Evolutionary conservation across 169 alveolate genomes (phyloP).

Genomic region (Babesia divergens): DNA sequence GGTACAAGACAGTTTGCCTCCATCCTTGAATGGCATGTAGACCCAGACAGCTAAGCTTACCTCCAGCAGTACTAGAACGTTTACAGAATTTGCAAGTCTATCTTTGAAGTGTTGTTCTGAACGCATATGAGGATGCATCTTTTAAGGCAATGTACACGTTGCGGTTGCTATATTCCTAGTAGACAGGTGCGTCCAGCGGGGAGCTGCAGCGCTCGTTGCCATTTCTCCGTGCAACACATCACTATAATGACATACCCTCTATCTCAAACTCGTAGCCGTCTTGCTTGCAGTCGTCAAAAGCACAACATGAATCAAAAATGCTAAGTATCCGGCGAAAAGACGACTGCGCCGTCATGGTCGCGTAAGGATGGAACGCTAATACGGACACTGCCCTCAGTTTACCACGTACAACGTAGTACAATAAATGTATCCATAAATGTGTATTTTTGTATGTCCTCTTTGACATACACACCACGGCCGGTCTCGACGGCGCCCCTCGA

Average conservation of each 20-base stretch:
- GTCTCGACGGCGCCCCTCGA: background rate
- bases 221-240: too few species aligned
- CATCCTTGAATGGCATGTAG: conserved; percentile 38
- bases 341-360: conserved; percentile 35
- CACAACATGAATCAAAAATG: conserved; percentile 62
- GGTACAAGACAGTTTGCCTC: conserved; percentile 51
- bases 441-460: background rate
- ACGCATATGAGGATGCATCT: background rate
- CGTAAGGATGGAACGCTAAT: background rate
- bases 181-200: too few species aligned
- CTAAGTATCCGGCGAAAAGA: conserved; percentile 33
- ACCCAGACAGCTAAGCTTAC: background rate
- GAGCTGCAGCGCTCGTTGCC: too few species aligned
- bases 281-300: conserved; percentile 35
- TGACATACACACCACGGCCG: conserved; percentile 7
- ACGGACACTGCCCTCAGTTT: background rate
- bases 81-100: conserved; percentile 21
- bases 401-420: background rate
- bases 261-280: conserved; percentile 43
- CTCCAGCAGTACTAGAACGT: conserved; percentile 55
- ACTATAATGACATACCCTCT: conserved; percentile 61
- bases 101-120: conserved; percentile 60
- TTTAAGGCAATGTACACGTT: too few species aligned
- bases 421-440: background rate
- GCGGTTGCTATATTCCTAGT: too few species aligned